Conservation (phyloP, 2,329 filamentous ascomycete species). For the Metarhizium sp. region DNA sequence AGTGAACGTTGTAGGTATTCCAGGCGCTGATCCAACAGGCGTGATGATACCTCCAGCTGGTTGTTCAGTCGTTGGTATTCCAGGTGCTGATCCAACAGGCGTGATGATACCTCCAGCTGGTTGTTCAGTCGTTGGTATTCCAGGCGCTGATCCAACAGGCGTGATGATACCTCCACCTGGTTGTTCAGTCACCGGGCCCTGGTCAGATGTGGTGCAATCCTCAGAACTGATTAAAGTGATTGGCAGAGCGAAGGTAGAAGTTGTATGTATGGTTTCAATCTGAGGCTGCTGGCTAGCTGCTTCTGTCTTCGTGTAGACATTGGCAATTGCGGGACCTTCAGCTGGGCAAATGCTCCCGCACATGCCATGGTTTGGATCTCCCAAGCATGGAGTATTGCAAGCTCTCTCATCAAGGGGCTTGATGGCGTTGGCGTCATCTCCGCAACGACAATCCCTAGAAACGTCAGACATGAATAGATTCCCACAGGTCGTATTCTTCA, state of each 20-base stretch:
- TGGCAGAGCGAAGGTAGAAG: conserved; percentile 3
- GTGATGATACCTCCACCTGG: conserved; percentile 3
- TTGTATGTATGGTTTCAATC: conserved; percentile 3
- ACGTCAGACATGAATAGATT: conserved; percentile 1
- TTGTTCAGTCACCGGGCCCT: neutral
- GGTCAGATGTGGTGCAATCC: neutral
- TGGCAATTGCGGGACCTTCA: conserved; percentile 18
- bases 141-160: conserved; percentile 9
- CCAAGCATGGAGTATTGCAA: conserved; percentile 23
- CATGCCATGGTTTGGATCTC: conserved; percentile 18
- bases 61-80: too few relatives aligned
- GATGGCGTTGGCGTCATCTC: conserved; percentile 21
- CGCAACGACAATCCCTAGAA: conserved; percentile 24
- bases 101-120: too few relatives aligned
- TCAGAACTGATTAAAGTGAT: conserved; percentile 2
- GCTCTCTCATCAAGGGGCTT: conserved; percentile 16
- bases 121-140: neutral
- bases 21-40: too few relatives aligned
- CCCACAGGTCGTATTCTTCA: fast-evolving
- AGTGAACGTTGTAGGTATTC: conserved; percentile 1
- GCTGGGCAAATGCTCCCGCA: conserved; percentile 23
- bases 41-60: too few relatives aligned
- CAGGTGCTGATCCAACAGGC: too few relatives aligned
- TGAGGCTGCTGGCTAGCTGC: conserved; percentile 6
- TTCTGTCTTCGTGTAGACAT: conserved; percentile 19